A percentile compares a stretch with the other conserved stretches of the same genome.
These are phyloP conservation scores for Coprinopsis strossmayeri DNA, from an alignment of 768 basidiomycete species.

Conservation along the genomic window DNA sequence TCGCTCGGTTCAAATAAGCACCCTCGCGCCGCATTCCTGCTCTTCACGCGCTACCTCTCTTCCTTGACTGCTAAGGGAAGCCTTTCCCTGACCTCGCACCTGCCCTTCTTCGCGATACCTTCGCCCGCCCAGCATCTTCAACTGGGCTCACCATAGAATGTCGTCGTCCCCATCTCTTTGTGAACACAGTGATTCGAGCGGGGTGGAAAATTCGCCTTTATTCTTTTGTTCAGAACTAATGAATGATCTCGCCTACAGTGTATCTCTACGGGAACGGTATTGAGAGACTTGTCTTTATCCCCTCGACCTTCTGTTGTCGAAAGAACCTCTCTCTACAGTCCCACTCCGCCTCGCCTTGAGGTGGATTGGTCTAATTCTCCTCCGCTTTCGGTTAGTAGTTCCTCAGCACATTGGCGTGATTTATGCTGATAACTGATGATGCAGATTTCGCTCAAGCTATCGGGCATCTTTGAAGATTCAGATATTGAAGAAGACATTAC, in stretches of 20 bases:
- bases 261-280: background rate
- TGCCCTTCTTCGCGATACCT: no score
- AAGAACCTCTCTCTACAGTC: background rate
- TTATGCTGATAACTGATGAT: background rate
- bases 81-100: no score
- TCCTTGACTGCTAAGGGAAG: no score
- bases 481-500: constrained; percentile 3
- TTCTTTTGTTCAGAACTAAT: no score
- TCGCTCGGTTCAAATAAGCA: background rate
- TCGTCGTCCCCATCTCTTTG: no score
- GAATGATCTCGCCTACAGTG: background rate
- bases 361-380: constrained; percentile 10
- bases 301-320: background rate
- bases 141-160: no score
- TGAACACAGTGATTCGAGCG: no score
- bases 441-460: constrained; percentile 3
- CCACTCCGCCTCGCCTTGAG: constrained; percentile 8
- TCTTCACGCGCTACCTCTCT: no score
- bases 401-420: background rate
- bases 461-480: constrained; percentile 4
- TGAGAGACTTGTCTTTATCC: background rate
- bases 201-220: no score
- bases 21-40: background rate
- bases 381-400: background rate
- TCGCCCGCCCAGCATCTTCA: no score